Percentiles rank a stretch among this genome's conserved stretches.
phyloP scores from a whole-genome alignment of 208 protist genomes.

The Trypanosoma mega region DNA sequence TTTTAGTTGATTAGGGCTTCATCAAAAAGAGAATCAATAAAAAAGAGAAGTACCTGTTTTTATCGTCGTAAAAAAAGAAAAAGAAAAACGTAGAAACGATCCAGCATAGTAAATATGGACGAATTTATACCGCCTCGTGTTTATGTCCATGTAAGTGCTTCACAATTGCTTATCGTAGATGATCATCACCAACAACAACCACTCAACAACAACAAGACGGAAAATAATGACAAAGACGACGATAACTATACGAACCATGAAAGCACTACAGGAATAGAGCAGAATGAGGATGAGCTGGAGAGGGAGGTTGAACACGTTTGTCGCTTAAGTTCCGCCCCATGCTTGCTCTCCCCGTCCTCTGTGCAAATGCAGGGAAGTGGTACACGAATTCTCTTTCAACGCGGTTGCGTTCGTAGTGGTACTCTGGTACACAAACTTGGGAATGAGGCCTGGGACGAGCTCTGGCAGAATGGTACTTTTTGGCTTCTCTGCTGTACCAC shows the following conservation, averaged over 20 bases:
- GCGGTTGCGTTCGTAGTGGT: constrained; percentile 9
- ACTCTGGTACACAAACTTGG: background rate
- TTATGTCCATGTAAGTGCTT: too few relatives aligned
- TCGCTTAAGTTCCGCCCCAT: background rate
- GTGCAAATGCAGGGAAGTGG: constrained; percentile 19
- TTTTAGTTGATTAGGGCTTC: too few relatives aligned
- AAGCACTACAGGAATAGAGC: background rate
- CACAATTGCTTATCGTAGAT: too few relatives aligned
- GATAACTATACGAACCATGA: background rate
- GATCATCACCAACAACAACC: too few relatives aligned
- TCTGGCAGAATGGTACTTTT: constrained; percentile 14
- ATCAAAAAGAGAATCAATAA: too few relatives aligned
- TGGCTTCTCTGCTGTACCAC: constrained; percentile 14
- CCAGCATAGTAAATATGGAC: too few relatives aligned
- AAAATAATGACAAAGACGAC: constrained; percentile 20
- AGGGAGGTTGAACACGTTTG: background rate
- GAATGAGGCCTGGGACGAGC: constrained; percentile 16
- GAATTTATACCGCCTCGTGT: too few relatives aligned
- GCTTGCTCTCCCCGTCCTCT: constrained; percentile 2
- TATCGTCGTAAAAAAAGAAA: too few relatives aligned
- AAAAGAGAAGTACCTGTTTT: too few relatives aligned
- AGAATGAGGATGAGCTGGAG: background rate
- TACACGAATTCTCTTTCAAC: constrained; percentile 14
- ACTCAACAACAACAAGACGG: background rate
- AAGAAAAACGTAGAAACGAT: too few relatives aligned